These are phyloP conservation scores for Abrus precatorius DNA, from an alignment of 306 rosid species.

Conservation along the genomic window DNA sequence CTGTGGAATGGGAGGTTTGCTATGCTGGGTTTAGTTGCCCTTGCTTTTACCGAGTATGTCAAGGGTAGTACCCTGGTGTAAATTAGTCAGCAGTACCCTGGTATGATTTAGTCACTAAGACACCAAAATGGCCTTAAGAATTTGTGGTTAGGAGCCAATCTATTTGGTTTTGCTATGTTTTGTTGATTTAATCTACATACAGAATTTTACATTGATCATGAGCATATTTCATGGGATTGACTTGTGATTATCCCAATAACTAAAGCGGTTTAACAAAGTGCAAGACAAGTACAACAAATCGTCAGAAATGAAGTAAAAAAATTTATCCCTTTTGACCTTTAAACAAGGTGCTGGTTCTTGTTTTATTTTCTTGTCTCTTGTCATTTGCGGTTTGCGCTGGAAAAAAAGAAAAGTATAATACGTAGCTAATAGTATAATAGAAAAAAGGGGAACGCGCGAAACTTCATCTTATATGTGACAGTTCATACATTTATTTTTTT, in stretches of 20 bases:
- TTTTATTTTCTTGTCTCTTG: neutral
- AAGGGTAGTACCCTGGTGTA: slow-evolving; percentile 79
- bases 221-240: neutral
- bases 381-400: neutral
- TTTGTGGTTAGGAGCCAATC: neutral
- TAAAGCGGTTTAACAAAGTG: neutral
- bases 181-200: neutral
- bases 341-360: neutral
- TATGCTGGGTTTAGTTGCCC: slow-evolving; percentile 84
- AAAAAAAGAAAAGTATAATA: neutral
- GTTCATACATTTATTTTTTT: too few relatives aligned
- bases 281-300: neutral
- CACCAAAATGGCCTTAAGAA: neutral
- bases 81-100: slow-evolving; percentile 39
- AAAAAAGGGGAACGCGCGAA: neutral
- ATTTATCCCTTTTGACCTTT: neutral
- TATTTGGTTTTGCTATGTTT: neutral
- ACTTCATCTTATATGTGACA: too few relatives aligned
- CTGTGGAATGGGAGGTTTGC: slow-evolving; percentile 88
- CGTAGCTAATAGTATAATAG: neutral
- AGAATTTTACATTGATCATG: neutral
- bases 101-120: slow-evolving; percentile 37
- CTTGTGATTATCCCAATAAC: neutral
- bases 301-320: too few relatives aligned
- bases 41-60: slow-evolving; percentile 74